Evolutionary conservation across 352 stramenopile species (phyloP).

Genomic region (Phytophthora litchii): DNA sequence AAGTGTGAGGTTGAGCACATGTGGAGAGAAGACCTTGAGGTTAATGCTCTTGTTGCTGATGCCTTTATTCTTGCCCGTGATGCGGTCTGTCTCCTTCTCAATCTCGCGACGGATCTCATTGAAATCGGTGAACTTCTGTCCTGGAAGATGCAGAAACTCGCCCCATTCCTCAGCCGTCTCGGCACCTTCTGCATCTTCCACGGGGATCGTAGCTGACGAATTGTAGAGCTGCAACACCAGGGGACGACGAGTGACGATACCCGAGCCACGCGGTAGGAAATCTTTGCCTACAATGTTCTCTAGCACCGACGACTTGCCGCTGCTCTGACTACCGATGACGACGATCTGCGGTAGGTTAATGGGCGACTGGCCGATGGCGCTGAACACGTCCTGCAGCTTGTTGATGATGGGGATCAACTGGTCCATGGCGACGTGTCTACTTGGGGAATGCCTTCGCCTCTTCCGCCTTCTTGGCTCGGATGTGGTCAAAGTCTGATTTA

Average conservation of each 20-base stretch:
- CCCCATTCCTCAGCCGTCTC: constrained; percentile 92
- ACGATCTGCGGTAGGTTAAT: constrained; percentile 99
- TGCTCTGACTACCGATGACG: constrained; percentile 97
- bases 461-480: constrained; percentile 4
- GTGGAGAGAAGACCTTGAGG: constrained; percentile 98
- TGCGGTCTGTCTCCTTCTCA: constrained; percentile 96
- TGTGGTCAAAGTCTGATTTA: constrained; percentile 24
- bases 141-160: constrained; percentile 98
- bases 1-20: constrained; percentile 99
- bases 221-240: constrained; percentile 99
- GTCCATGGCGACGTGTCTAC: constrained; percentile 86
- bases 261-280: constrained; percentile 96
- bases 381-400: constrained; percentile 99
- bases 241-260: constrained; percentile 98
- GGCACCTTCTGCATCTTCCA: constrained; percentile 25
- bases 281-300: constrained; percentile 96
- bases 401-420: constrained; percentile 99
- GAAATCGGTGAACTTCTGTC: constrained; percentile 97
- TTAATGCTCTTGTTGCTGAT: constrained; percentile 99
- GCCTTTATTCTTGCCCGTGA: constrained; percentile 96
- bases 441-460: constrained; percentile 4
- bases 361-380: constrained; percentile 93
- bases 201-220: constrained; percentile 42
- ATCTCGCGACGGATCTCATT: constrained; percentile 98
- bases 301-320: constrained; percentile 96